phyloP scores from a whole-genome alignment of 108 stramenopile species.

The Pseudonitzschia multiseries region DNA sequence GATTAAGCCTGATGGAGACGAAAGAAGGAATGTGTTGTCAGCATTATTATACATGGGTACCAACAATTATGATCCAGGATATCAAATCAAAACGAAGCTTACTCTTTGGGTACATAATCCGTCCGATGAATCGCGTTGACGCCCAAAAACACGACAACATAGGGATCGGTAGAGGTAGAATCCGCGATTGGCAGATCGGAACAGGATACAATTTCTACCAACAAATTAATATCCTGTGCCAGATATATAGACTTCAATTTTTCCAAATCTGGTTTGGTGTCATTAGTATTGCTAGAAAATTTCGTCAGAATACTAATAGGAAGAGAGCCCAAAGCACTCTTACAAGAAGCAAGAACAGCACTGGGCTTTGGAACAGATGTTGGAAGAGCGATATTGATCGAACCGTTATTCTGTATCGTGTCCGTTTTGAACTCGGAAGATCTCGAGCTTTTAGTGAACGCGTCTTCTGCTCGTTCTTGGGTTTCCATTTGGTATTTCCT shows the following conservation, averaged over 20 bases:
- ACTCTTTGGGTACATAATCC: slow-evolving; percentile 30
- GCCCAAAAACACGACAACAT: slow-evolving; percentile 47
- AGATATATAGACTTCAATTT: not conserved
- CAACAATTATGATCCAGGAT: not conserved
- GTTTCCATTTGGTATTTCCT: not conserved
- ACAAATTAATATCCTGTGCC: slow-evolving; percentile 15
- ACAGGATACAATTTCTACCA: slow-evolving; percentile 40
- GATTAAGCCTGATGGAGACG: slow-evolving; percentile 25
- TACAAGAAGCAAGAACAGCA: no score
- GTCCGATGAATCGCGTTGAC: slow-evolving; percentile 53
- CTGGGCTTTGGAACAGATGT: no score
- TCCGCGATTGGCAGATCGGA: slow-evolving; percentile 30
- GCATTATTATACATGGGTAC: not conserved
- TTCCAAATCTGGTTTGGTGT: not conserved
- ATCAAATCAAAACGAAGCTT: not conserved
- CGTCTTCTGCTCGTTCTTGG: not conserved
- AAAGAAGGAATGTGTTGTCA: not conserved
- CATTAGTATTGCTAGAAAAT: not conserved
- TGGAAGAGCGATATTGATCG: not conserved
- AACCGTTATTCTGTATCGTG: not conserved
- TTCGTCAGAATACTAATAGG: not conserved
- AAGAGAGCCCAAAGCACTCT: not conserved
- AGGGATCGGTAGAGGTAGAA: slow-evolving; percentile 48
- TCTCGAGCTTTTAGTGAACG: not conserved
- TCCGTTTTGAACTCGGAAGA: not conserved